These are phyloP conservation scores for Stentor coeruleus DNA, from an alignment of 73 alveolate species.

Conservation along the genomic window DNA sequence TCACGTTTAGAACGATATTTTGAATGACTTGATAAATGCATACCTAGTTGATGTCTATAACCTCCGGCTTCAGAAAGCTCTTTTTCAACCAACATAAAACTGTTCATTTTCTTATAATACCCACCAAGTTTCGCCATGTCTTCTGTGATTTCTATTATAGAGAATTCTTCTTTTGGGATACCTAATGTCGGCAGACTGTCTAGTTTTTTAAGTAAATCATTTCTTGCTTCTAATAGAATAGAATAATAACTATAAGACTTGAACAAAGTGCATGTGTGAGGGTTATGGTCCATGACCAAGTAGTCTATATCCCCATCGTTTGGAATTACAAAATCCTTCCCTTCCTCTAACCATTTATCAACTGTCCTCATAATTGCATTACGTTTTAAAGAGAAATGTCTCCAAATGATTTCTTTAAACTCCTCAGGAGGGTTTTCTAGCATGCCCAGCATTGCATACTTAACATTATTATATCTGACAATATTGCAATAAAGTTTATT, in stretches of 20 bases:
- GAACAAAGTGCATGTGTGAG: constrained; percentile 80
- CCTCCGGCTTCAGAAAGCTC: constrained; percentile 22
- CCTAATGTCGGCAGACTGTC: constrained; percentile 35
- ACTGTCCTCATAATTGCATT: constrained; percentile 85
- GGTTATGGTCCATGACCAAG: constrained; percentile 88
- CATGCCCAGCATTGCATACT: constrained; percentile 92
- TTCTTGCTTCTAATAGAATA: constrained; percentile 53
- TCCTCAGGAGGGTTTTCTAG: constrained; percentile 91
- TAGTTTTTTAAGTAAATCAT: constrained; percentile 62
- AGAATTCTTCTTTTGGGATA: neutral
- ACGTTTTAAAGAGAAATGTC: constrained; percentile 92
- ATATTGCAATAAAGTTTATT: constrained; percentile 95
- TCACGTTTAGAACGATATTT: neutral
- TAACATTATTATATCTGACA: constrained; percentile 88
- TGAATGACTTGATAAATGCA: neutral
- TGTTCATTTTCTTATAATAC: neutral
- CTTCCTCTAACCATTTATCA: constrained; percentile 82
- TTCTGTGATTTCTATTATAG: neutral
- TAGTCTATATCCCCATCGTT: constrained; percentile 76
- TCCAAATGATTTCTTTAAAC: constrained; percentile 82
- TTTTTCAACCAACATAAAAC: neutral
- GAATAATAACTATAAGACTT: constrained; percentile 47
- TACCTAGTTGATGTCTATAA: neutral
- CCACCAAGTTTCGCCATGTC: neutral
- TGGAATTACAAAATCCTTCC: constrained; percentile 33